phyloP scores from a whole-genome alignment of 1,284 basidiomycete species.

The Rhodotorula sp. region DNA sequence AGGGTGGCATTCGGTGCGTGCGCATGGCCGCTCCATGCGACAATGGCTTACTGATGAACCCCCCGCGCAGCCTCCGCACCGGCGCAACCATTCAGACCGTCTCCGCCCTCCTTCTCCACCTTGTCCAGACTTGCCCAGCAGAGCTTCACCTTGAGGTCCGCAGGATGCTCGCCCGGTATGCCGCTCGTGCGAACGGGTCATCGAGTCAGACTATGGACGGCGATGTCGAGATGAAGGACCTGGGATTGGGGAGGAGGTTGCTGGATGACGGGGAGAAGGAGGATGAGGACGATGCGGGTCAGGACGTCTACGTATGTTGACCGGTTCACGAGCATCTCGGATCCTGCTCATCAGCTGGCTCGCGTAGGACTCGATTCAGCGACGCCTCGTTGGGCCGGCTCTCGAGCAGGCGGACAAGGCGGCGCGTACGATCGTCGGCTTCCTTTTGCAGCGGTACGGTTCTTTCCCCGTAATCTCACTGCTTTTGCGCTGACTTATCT shows the following conservation, averaged over 20 bases:
- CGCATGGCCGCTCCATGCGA: not conserved
- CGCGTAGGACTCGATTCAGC: slow-evolving; percentile 24
- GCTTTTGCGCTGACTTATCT: not conserved
- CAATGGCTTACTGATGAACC: not conserved
- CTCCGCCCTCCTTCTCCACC: slow-evolving; percentile 84
- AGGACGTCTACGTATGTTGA: not conserved
- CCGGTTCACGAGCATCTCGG: not conserved
- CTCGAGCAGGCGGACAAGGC: slow-evolving; percentile 73
- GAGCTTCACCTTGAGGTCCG: slow-evolving; percentile 65
- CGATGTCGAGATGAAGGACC: not conserved
- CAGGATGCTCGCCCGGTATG: slow-evolving; percentile 48
- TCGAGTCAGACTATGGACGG: not conserved
- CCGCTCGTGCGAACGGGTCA: not conserved
- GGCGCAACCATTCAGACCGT: slow-evolving; percentile 80
- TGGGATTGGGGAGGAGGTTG: not conserved
- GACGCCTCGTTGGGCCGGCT: slow-evolving; percentile 25
- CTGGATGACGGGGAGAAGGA: not conserved
- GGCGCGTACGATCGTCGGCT: slow-evolving; percentile 77
- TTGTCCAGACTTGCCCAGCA: slow-evolving; percentile 89
- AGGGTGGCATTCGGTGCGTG: slow-evolving; percentile 66
- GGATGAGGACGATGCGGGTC: not conserved
- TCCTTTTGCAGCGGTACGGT: slow-evolving; percentile 71
- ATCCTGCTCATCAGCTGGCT: not conserved
- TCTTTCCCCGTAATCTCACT: not conserved
- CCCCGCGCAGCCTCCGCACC: slow-evolving; percentile 49